A percentile compares a stretch with the other conserved stretches of the same genome.
Evolutionary conservation across 495 filamentous ascomycete genomes (phyloP).

Genomic region (Tuber umbilicatum): DNA sequence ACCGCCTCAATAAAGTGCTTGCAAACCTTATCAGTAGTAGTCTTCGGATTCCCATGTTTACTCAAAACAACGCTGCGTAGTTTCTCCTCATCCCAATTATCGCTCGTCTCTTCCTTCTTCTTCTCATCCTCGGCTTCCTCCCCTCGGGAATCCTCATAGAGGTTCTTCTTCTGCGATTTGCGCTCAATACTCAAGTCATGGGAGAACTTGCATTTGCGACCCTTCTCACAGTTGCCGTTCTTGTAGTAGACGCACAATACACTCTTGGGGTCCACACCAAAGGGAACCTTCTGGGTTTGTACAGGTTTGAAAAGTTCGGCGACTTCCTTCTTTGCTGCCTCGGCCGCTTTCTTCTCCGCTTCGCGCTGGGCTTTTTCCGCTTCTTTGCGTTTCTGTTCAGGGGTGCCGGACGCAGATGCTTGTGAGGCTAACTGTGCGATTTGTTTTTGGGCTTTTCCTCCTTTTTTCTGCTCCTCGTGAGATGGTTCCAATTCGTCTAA

Average conservation of each 20-base stretch:
- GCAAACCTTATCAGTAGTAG: constrained; percentile 97
- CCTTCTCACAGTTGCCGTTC: constrained; percentile 95
- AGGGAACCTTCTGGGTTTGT: constrained; percentile 91
- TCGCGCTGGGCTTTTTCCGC: constrained; percentile 81
- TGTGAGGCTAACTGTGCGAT: constrained; percentile 74
- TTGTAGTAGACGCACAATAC: constrained; percentile 96
- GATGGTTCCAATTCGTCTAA: constrained; percentile 5
- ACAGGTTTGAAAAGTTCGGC: constrained; percentile 89
- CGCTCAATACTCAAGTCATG: constrained; percentile 85
- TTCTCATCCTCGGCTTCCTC: constrained; percentile 60
- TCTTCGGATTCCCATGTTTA: constrained; percentile 95
- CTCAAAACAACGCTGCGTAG: constrained; percentile 79
- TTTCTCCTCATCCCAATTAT: constrained; percentile 96
- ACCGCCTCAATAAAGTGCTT: constrained; percentile 98
- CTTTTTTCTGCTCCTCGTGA: constrained; percentile 67
- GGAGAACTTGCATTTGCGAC: constrained; percentile 90
- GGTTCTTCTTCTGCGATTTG: constrained; percentile 81
- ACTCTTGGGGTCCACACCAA: constrained; percentile 96
- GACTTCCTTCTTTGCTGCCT: constrained; percentile 70
- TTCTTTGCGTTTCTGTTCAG: constrained; percentile 80
- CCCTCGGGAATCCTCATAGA: constrained; percentile 81
- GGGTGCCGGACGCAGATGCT: constrained; percentile 61
- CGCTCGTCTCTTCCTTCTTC: constrained; percentile 89
- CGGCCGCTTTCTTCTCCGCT: constrained; percentile 74
- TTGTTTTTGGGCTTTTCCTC: constrained; percentile 74